A percentile compares a stretch with the other conserved stretches of the same genome.
phyloP scores from a whole-genome alignment of 1,284 basidiomycete genomes.

The Pseudozyma sp. region DNA sequence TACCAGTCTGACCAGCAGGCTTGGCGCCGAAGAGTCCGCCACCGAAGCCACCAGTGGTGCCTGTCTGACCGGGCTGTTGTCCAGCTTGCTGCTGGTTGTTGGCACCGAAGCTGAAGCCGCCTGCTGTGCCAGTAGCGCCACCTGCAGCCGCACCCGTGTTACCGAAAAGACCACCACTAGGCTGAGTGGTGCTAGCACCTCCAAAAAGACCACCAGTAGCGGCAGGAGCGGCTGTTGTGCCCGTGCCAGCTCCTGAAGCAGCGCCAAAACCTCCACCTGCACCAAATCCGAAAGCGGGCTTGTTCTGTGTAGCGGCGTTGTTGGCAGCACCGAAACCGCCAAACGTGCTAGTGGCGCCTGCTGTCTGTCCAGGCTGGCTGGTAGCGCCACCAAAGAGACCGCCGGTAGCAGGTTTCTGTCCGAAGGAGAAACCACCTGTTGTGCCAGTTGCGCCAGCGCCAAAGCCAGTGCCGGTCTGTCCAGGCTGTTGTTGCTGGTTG shows the following conservation, averaged over 20 bases:
- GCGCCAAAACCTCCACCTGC: constrained; percentile 48
- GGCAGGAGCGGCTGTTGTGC: constrained; percentile 50
- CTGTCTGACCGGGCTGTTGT: constrained; percentile 45
- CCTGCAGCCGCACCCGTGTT: constrained; percentile 21
- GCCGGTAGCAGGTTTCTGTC: constrained; percentile 61
- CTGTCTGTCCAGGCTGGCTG: constrained; percentile 44
- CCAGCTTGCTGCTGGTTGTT: constrained; percentile 40
- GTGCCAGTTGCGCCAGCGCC: constrained; percentile 44
- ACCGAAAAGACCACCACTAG: constrained; percentile 54
- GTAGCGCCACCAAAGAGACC: constrained; percentile 73
- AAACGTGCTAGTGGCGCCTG: constrained; percentile 54
- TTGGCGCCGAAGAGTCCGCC: constrained; percentile 64
- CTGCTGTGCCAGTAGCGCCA: constrained; percentile 32
- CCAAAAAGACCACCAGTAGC: constrained; percentile 71
- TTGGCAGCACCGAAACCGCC: constrained; percentile 58
- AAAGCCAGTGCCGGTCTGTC: constrained; percentile 40
- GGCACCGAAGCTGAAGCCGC: constrained; percentile 53
- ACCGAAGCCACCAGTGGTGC: constrained; percentile 51
- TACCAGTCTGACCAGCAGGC: constrained; percentile 54
- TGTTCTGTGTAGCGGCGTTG: constrained; percentile 48
- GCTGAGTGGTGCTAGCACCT: constrained; percentile 51
- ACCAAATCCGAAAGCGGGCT: constrained; percentile 65
- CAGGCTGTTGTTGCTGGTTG: constrained; percentile 32
- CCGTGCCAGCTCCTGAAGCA: constrained; percentile 32
- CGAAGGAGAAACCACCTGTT: constrained; percentile 48